Evolutionary conservation across 495 filamentous ascomycete genomes (phyloP).

Genomic region (Podospora australis): DNA sequence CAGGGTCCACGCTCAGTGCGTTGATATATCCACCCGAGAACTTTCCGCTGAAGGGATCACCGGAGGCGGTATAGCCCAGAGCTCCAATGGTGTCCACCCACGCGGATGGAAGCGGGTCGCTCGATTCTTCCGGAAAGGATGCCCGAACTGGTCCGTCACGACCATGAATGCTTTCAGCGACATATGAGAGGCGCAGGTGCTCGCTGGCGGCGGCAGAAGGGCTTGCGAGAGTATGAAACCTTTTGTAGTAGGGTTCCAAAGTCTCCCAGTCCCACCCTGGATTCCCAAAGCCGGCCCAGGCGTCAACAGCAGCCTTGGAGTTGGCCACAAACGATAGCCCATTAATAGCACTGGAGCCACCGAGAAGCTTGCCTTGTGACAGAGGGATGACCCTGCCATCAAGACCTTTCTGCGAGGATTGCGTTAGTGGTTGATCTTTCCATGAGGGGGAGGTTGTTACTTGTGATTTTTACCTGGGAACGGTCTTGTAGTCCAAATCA

Average conservation of each 20-base stretch:
- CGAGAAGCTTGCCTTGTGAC: neutral
- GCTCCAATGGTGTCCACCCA: neutral
- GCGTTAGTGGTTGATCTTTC: neutral
- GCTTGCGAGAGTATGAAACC: neutral
- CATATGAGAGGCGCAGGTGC: neutral
- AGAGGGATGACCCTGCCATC: neutral
- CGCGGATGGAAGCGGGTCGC: neutral
- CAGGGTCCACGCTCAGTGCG: neutral
- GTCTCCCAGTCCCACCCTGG: conserved; percentile 8
- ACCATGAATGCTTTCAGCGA: neutral
- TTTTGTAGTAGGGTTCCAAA: conserved; percentile 3
- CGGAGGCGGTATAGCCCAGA: neutral
- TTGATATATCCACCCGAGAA: neutral
- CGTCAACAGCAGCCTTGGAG: conserved; percentile 1
- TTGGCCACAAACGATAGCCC: neutral
- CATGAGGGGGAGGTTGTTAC: neutral
- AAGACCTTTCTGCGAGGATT: neutral
- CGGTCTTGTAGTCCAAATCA: neutral
- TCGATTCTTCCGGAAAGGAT: neutral
- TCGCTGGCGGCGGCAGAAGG: neutral
- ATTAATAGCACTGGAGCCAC: neutral
- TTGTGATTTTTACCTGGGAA: neutral
- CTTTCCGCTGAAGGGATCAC: neutral
- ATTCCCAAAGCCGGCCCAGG: conserved; percentile 7
- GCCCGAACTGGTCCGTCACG: neutral